Percentiles rank a stretch among this genome's conserved stretches.
These are phyloP conservation scores for Eimeria necatrix DNA, from an alignment of 169 alveolate genomes.

Conservation along the genomic window DNA sequence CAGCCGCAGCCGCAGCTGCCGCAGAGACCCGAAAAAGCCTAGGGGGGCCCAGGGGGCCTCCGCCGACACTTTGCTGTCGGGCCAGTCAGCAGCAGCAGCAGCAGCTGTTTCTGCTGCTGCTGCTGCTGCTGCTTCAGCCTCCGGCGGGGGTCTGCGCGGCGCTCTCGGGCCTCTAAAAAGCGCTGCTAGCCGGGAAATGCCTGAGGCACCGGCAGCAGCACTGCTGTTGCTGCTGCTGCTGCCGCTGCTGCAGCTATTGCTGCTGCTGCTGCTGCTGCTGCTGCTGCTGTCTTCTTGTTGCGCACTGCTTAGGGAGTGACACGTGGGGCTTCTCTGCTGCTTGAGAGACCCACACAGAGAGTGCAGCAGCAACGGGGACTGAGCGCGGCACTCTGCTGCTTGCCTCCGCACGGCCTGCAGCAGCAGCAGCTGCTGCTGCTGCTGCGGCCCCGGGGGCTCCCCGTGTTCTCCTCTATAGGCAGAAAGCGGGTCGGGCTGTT, in stretches of 20 bases:
- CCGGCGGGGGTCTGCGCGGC: neutral
- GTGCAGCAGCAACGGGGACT: slow-evolving; percentile 30
- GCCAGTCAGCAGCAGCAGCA: neutral
- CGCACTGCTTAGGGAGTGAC: too few species aligned
- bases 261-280: slow-evolving; percentile 51
- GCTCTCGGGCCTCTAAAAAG: neutral
- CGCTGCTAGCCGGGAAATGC: neutral
- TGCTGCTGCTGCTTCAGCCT: slow-evolving; percentile 1
- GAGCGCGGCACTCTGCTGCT: neutral
- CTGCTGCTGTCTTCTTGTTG: neutral
- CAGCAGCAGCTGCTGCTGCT: slow-evolving; percentile 62
- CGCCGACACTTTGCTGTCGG: neutral
- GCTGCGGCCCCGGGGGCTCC: slow-evolving; percentile 49
- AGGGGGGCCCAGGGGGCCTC: slow-evolving; percentile 37
- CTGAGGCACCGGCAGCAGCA: neutral
- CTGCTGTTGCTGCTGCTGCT: neutral
- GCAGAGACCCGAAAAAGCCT: neutral
- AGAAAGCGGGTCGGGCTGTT: slow-evolving; percentile 11
- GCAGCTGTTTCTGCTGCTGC: neutral
- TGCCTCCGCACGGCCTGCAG: neutral
- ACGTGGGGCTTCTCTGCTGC: neutral
- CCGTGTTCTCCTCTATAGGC: slow-evolving; percentile 34
- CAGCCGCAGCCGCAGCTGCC: slow-evolving; percentile 3
- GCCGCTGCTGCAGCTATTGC: neutral
- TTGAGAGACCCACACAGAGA: neutral